phyloP scores from a whole-genome alignment of 257 asterid genomes.

The Solanum phureja region DNA sequence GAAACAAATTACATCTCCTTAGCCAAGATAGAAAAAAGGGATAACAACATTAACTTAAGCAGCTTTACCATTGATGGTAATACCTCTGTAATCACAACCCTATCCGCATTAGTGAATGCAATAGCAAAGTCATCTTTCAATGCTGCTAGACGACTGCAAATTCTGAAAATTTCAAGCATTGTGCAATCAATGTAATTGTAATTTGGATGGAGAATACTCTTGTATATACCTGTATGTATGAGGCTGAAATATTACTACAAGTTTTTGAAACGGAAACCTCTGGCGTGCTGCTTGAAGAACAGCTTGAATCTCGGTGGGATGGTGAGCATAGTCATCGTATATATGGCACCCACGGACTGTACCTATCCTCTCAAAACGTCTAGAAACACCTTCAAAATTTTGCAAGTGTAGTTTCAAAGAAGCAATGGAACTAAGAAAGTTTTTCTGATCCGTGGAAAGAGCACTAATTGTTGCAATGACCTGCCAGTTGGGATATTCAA shows the following conservation, averaged over 20 bases:
- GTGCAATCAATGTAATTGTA: background rate
- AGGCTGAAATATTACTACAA: conserved; percentile 32
- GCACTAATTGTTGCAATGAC: conserved; percentile 23
- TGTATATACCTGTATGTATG: conserved; percentile 24
- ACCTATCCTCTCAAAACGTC: conserved; percentile 31
- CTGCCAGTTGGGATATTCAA: conserved; percentile 1
- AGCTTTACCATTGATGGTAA: background rate
- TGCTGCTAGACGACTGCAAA: conserved; percentile 28
- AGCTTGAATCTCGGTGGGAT: conserved; percentile 25
- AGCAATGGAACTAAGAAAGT: conserved; percentile 12
- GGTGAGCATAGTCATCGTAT: conserved; percentile 9
- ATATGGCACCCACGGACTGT: conserved; percentile 14
- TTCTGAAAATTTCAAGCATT: background rate
- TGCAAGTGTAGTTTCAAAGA: conserved; percentile 11
- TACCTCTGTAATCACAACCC: conserved; percentile 32
- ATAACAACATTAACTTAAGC: background rate
- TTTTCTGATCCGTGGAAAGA: conserved; percentile 8
- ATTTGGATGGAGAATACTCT: background rate
- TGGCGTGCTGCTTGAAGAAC: conserved; percentile 27
- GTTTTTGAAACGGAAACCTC: conserved; percentile 20
- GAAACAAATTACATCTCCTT: background rate
- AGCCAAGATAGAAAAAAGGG: background rate
- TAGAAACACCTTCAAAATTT: conserved; percentile 18
- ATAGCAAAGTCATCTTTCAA: conserved; percentile 22
- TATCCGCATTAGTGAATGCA: conserved; percentile 24